These are phyloP conservation scores for Plasmodium inui DNA, from an alignment of 169 alveolate species.

Conservation along the genomic window DNA sequence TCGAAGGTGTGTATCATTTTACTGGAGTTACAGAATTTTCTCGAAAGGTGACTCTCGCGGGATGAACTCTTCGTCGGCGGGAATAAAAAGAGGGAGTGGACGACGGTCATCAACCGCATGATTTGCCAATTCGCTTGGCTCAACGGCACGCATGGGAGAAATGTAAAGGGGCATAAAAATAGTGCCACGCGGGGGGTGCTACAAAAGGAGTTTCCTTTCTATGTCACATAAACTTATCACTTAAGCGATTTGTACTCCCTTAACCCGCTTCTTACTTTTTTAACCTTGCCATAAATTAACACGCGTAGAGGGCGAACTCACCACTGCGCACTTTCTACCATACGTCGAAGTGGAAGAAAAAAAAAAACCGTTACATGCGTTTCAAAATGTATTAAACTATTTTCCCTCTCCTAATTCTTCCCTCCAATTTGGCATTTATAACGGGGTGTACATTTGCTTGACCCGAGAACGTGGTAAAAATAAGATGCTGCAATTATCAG, in stretches of 20 bases:
- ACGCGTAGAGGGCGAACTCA: neutral
- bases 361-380: neutral
- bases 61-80: constrained; percentile 37
- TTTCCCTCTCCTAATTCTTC: neutral
- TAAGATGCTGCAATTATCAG: neutral
- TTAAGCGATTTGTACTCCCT: neutral
- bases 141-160: neutral
- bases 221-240: neutral
- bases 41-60: neutral
- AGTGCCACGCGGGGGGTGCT: neutral
- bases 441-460: neutral
- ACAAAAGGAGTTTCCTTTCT: neutral
- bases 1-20: constrained; percentile 70
- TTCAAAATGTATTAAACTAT: neutral
- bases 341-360: neutral
- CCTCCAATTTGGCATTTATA: neutral
- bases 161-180: neutral
- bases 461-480: neutral
- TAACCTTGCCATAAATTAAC: neutral
- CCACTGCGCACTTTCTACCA: neutral
- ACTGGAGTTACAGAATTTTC: constrained; percentile 2
- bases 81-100: constrained; percentile 17
- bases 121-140: neutral
- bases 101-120: constrained; percentile 8
- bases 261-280: neutral